These are phyloP conservation scores for Diaporthe aspalathi DNA, from an alignment of 2,329 filamentous ascomycete species.

Conservation along the genomic window DNA sequence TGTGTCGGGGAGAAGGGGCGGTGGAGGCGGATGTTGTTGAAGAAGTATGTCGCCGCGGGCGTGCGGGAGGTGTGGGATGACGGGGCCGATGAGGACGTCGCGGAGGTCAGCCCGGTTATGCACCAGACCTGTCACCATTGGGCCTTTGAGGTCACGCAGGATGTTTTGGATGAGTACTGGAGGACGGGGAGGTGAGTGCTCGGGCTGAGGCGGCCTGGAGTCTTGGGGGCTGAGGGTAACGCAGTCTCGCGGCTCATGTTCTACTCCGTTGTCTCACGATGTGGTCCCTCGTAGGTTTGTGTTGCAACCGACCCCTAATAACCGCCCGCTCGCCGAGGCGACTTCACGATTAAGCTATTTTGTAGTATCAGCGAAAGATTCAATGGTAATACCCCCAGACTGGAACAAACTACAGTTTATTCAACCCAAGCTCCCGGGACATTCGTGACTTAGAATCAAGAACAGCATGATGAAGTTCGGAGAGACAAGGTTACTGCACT, in stretches of 20 bases:
- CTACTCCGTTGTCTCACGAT: background rate
- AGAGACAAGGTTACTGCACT: background rate
- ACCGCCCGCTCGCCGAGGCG: too few relatives aligned
- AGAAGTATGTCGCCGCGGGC: slow-evolving; percentile 60
- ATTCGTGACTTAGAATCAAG: background rate
- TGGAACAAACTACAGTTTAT: too few relatives aligned
- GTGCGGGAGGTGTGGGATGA: slow-evolving; percentile 57
- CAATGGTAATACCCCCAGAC: too few relatives aligned
- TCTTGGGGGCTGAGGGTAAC: too few relatives aligned
- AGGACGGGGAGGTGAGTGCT: slow-evolving; percentile 38
- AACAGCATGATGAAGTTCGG: background rate
- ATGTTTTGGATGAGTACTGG: slow-evolving; percentile 62
- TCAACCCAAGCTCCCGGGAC: slow-evolving; percentile 3
- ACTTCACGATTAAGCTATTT: too few relatives aligned
- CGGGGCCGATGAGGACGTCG: slow-evolving; percentile 53
- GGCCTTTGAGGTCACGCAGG: slow-evolving; percentile 64
- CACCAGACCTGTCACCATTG: slow-evolving; percentile 69
- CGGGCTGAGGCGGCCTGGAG: too few relatives aligned
- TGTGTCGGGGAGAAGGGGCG: slow-evolving; percentile 64
- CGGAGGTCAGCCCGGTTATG: slow-evolving; percentile 64
- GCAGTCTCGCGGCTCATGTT: too few relatives aligned
- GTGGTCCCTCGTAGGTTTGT: background rate
- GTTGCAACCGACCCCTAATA: too few relatives aligned
- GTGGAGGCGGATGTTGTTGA: slow-evolving; percentile 62
- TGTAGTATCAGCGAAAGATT: too few relatives aligned